These are phyloP conservation scores for Termitomyces sp. DNA, from an alignment of 768 basidiomycete species.

Conservation along the genomic window DNA sequence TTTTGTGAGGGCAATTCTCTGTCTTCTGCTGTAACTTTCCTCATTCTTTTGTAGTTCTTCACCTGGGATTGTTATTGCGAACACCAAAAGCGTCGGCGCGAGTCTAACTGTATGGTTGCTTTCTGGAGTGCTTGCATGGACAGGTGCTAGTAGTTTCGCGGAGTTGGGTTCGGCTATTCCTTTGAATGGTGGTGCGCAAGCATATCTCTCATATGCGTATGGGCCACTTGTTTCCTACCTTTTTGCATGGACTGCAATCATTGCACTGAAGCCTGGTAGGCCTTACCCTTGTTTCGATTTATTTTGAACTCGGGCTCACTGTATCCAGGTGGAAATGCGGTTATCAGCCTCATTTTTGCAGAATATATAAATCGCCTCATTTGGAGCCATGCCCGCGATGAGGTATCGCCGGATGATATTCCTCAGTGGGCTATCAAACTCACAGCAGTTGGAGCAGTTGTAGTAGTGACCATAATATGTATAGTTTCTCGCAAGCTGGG, in stretches of 20 bases:
- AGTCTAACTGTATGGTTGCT: slow-evolving; percentile 83
- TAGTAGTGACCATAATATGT: slow-evolving; percentile 74
- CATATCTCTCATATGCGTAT: slow-evolving; percentile 88
- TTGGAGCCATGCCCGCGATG: slow-evolving; percentile 68
- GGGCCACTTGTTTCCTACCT: slow-evolving; percentile 85
- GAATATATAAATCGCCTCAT: slow-evolving; percentile 92
- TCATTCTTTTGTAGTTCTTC: slow-evolving; percentile 60
- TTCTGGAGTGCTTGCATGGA: slow-evolving; percentile 88
- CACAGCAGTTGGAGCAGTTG: slow-evolving; percentile 71
- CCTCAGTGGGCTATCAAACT: slow-evolving; percentile 92
- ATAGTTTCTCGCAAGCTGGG: slow-evolving; percentile 76
- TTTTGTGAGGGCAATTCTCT: slow-evolving; percentile 58
- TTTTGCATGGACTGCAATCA: slow-evolving; percentile 94
- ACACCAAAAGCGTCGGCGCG: slow-evolving; percentile 86
- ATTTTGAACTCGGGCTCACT: neutral
- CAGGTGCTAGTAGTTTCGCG: slow-evolving; percentile 91
- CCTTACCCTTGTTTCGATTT: neutral
- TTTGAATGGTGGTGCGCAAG: slow-evolving; percentile 65
- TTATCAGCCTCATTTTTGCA: slow-evolving; percentile 84
- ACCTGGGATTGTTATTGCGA: slow-evolving; percentile 87
- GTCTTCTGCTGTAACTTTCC: neutral
- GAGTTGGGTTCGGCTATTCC: slow-evolving; percentile 91
- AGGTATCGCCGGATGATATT: slow-evolving; percentile 72
- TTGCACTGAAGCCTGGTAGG: slow-evolving; percentile 78
- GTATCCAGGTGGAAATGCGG: slow-evolving; percentile 64